These are phyloP conservation scores for Lithohypha guttulata DNA, from an alignment of 2,329 filamentous ascomycete species.

Conservation along the genomic window DNA sequence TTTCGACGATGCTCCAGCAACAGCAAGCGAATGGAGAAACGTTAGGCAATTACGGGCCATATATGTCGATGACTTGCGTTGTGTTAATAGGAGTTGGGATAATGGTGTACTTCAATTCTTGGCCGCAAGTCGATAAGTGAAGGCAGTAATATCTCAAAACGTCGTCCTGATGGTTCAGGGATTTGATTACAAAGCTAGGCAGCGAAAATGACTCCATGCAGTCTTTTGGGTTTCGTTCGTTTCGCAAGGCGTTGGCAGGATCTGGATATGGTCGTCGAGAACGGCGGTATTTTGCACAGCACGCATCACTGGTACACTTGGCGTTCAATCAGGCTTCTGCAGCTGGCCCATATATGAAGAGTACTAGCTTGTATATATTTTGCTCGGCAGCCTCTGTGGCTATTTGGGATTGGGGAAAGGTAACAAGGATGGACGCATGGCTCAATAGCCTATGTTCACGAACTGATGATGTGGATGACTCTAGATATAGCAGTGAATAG, in stretches of 20 bases:
- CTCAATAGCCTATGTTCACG: constrained; percentile 5
- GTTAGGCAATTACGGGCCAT: constrained; percentile 53
- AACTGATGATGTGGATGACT: constrained; percentile 8
- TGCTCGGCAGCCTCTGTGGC: neutral
- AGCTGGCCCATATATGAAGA: neutral
- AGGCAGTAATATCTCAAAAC: no score
- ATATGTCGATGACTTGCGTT: constrained; percentile 72
- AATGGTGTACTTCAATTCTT: constrained; percentile 79
- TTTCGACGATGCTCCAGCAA: constrained; percentile 32
- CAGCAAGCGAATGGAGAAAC: constrained; percentile 30
- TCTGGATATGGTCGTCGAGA: neutral
- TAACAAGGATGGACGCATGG: neutral
- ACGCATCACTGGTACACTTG: neutral
- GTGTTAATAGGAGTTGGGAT: constrained; percentile 70
- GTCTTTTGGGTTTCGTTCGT: no score
- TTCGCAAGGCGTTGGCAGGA: constrained; percentile 8
- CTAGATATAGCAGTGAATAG: no score
- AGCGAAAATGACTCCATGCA: no score
- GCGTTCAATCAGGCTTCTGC: neutral
- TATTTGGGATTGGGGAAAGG: neutral
- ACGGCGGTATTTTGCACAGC: neutral
- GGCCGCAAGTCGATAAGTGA: constrained; percentile 51
- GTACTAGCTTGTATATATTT: constrained; percentile 8
- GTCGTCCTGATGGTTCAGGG: no score
- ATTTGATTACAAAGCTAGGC: no score